These are phyloP conservation scores for Colletotrichum endophyticum DNA, from an alignment of 2,329 filamentous ascomycete genomes.

Conservation along the genomic window DNA sequence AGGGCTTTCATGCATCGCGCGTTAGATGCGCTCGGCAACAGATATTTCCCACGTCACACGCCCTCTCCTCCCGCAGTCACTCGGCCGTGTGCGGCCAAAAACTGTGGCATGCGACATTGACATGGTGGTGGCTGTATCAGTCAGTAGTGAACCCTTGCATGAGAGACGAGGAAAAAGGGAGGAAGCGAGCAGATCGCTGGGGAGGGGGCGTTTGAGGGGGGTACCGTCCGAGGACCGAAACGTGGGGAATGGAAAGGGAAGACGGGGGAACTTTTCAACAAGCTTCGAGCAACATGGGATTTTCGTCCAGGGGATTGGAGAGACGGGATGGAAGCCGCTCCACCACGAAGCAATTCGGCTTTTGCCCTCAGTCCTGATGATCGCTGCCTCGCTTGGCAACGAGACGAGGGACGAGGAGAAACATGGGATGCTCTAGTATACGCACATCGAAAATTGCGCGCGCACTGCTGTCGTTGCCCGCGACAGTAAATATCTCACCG, in stretches of 20 bases:
- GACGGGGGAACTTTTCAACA: not conserved
- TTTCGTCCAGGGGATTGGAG: not conserved
- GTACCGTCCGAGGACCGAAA: not conserved
- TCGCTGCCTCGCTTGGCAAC: not conserved
- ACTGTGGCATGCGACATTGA: not conserved
- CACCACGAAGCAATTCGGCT: not conserved
- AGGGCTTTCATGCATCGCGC: not conserved
- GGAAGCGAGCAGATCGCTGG: not conserved
- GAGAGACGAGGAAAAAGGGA: not conserved
- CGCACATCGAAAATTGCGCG: not conserved
- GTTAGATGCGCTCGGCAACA: not conserved
- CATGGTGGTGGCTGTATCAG: not conserved
- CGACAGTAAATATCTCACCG: not conserved
- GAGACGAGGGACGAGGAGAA: not conserved
- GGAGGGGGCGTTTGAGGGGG: not conserved
- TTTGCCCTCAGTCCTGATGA: not conserved
- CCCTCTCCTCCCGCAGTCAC: not conserved
- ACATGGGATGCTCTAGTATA: not conserved
- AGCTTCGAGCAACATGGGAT: not conserved
- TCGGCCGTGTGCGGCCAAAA: not conserved
- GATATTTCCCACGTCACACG: not conserved
- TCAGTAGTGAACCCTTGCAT: not conserved
- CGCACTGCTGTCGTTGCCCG: not conserved
- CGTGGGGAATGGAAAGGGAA: conserved; percentile 6
- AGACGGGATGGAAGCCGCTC: not conserved